phyloP scores from a whole-genome alignment of 345 rosid species.

The Acer campestre region DNA sequence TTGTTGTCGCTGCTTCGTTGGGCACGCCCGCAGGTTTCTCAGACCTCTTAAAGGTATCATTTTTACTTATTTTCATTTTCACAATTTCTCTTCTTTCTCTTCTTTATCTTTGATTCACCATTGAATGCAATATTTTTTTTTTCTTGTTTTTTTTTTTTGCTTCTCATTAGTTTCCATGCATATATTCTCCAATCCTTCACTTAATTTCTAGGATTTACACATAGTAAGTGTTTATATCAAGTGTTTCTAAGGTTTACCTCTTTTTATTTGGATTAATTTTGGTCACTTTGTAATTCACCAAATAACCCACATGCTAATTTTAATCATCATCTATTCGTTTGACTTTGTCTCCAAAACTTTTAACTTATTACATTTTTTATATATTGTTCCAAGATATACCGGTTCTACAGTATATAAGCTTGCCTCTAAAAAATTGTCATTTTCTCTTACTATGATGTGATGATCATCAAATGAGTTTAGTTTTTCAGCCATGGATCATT shows the following conservation, averaged over 20 bases:
- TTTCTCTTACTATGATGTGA: not conserved
- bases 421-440: no score
- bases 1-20: constrained; percentile 44
- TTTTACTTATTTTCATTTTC: constrained; percentile 8
- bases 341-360: not conserved
- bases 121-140: not conserved
- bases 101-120: not conserved
- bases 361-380: not conserved
- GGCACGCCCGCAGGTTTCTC: constrained; percentile 46
- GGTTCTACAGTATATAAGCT: not conserved
- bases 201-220: not conserved
- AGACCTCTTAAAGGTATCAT: constrained; percentile 40
- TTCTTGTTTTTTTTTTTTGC: no score
- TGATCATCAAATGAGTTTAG: not conserved
- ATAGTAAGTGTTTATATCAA: not conserved
- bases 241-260: no score
- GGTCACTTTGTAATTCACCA: not conserved
- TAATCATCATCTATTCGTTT: not conserved
- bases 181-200: no score
- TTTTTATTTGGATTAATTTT: not conserved
- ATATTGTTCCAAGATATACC: not conserved
- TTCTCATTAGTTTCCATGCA: not conserved
- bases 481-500: not conserved
- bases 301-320: not conserved
- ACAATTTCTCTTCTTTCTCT: not conserved